Evolutionary conservation across 2,329 filamentous ascomycete species (phyloP).

Genomic region (Hirsutella thompsonii): DNA sequence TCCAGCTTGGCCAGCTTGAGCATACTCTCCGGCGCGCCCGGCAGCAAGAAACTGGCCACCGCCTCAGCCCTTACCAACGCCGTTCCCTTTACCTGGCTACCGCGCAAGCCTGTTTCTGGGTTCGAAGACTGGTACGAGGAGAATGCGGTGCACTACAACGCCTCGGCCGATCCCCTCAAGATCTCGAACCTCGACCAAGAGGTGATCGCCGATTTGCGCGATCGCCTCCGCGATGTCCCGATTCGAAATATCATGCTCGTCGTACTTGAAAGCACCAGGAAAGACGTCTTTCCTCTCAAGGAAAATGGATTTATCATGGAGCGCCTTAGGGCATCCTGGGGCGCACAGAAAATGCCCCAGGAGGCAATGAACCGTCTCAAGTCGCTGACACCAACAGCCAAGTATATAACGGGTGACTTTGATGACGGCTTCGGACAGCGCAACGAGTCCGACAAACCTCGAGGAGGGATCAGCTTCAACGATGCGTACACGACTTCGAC

Average conservation of each 20-base stretch:
- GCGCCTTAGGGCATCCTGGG: slow-evolving; percentile 17
- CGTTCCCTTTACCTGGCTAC: slow-evolving; percentile 11
- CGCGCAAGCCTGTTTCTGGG: slow-evolving; percentile 7
- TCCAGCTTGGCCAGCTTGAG: slow-evolving; percentile 11
- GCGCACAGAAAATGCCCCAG: slow-evolving; percentile 17
- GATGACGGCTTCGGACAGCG: slow-evolving; percentile 18
- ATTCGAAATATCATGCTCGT: slow-evolving; percentile 29
- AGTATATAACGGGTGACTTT: slow-evolving; percentile 20
- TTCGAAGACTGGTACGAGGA: slow-evolving; percentile 15
- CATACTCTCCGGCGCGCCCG: slow-evolving; percentile 11
- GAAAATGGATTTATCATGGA: slow-evolving; percentile 23
- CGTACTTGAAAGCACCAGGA: slow-evolving; percentile 28
- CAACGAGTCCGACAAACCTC: slow-evolving; percentile 8
- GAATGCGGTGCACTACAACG: slow-evolving; percentile 17
- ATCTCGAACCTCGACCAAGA: slow-evolving; percentile 25
- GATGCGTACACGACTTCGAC: slow-evolving; percentile 26
- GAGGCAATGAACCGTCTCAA: slow-evolving; percentile 15
- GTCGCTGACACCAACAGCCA: slow-evolving; percentile 16
- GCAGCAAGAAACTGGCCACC: slow-evolving; percentile 13
- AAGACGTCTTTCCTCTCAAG: slow-evolving; percentile 30
- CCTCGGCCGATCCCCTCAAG: slow-evolving; percentile 23
- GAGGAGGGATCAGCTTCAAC: slow-evolving; percentile 25
- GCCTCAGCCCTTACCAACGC: slow-evolving; percentile 12
- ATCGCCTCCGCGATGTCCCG: slow-evolving; percentile 14
- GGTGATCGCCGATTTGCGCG: slow-evolving; percentile 13